Evolutionary conservation across 1,284 basidiomycete species (phyloP), one percentile per base, ranked within the genome.

Genomic region (Tilletia walkeri): DNA sequence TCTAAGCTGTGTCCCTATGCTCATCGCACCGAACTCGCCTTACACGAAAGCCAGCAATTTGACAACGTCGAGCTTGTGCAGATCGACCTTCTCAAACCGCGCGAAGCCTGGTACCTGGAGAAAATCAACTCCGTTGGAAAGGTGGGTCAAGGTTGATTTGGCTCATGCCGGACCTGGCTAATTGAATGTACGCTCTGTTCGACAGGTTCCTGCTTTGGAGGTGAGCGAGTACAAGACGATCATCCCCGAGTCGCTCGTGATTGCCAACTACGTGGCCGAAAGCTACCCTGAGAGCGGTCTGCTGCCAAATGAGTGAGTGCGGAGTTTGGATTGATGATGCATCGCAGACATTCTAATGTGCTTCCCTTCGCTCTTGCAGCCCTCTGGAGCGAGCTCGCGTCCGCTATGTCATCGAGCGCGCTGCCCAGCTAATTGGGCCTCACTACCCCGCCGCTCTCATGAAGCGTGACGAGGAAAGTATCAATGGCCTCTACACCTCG

Each of bases 1-100:
- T 53, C 50, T 6, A 53, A 53, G 50, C n/a, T 53, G 50, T 53
- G 50, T 18, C 50, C 50, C 18, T 53, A 53, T 18, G 50, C 50
- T 9, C 50, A 53, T 18, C 50, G 50, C 16, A 24, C 50, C 50
- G 50, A 53, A 18, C 50, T 53, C 50, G 50, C 50, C 50, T 18
- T 53, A 4, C 18, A 53, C n/a, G 50, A 53, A 4, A 7, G 10
- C n/a, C 7, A 53, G 3, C 50, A 53, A 45, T 45, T 45, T 14
- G 41, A 18, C 50, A 24, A 53, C 50, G 50, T 53, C 20, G 50
- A 53, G 50, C 50, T 10, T 18, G 50, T 53, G 1, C 18, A 53
- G 4, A 53, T 53, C 16, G 50, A 53, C 20, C 50, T 53, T 18
- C 7, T 53, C 10, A 53, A 53, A 3, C 50, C 50, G 50, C 50